A percentile compares a stretch with the other conserved stretches of the same genome.
These are phyloP conservation scores for Pythium utonaiense DNA, from an alignment of 352 stramenopile genomes.

Conservation along the genomic window DNA sequence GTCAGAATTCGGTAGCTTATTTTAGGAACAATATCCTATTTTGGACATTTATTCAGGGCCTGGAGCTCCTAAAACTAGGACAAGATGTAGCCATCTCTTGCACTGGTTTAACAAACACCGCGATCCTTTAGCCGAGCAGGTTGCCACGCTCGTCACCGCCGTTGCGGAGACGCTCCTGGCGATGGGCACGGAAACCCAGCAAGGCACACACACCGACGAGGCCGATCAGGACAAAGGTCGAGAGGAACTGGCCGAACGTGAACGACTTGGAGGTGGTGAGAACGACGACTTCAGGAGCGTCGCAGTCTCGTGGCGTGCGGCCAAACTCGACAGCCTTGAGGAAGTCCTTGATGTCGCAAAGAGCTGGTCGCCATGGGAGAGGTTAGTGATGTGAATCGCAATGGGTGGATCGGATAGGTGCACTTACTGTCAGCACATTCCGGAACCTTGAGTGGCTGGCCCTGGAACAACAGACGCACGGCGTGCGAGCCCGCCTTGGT, in stretches of 20 bases:
- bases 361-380: constrained; percentile 18
- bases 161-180: constrained; percentile 23
- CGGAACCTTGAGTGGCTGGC: constrained; percentile 61
- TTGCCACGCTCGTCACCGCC: constrained; percentile 18
- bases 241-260: constrained; percentile 38
- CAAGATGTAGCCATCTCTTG: constrained; percentile 23
- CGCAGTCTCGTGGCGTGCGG: constrained; percentile 50
- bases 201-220: constrained; percentile 49
- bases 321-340: constrained; percentile 53
- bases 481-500: constrained; percentile 49
- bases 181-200: constrained; percentile 41
- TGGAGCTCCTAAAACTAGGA: constrained; percentile 2
- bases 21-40: constrained; percentile 13
- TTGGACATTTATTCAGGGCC: background rate
- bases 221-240: constrained; percentile 51
- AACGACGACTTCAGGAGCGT: constrained; percentile 24
- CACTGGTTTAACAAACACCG: constrained; percentile 5
- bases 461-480: constrained; percentile 71
- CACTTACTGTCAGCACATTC: constrained; percentile 71
- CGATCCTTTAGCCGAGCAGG: constrained; percentile 22
- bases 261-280: background rate
- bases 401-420: background rate
- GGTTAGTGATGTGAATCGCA: background rate
- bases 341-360: constrained; percentile 67
- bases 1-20: background rate